phyloP scores from a whole-genome alignment of 306 rosid species.

The Citrullus amarus region DNA sequence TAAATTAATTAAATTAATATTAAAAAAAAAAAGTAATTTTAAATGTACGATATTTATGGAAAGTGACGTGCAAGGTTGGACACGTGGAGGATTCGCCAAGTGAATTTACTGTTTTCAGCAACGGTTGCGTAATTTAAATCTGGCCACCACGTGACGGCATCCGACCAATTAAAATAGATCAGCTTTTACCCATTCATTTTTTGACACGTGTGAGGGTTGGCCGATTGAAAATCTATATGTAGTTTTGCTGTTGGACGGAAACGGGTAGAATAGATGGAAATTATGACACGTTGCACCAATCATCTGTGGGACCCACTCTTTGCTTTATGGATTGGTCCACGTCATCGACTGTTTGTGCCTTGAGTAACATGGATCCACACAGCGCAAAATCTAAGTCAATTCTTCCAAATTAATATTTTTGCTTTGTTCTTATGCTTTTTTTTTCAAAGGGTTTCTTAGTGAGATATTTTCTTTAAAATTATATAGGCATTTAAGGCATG shows the following conservation, averaged over 20 bases:
- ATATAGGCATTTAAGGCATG: not conserved
- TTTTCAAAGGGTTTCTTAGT: no score
- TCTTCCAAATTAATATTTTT: not conserved
- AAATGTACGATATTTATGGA: slow-evolving; percentile 4
- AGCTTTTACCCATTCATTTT: not conserved
- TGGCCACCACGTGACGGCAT: not conserved
- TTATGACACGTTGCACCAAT: slow-evolving; percentile 13
- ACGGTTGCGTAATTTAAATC: not conserved
- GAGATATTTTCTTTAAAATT: not conserved
- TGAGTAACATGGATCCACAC: not conserved
- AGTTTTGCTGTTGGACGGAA: not conserved
- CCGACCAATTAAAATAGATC: not conserved
- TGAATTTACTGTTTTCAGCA: slow-evolving; percentile 3
- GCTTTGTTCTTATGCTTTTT: not conserved
- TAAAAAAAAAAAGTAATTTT: not conserved
- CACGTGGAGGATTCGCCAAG: not conserved
- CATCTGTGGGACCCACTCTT: not conserved
- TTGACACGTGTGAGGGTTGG: slow-evolving; percentile 8
- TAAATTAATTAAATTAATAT: not conserved
- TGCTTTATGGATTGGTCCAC: not conserved
- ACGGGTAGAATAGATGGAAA: not conserved
- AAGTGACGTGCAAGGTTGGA: slow-evolving; percentile 6
- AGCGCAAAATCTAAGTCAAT: not conserved
- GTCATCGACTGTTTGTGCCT: not conserved
- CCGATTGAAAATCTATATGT: not conserved